Percentiles rank a stretch among this genome's conserved stretches.
Conservation (phyloP, 1,284 basidiomycete species). For the Trametes hirsuta region DNA sequence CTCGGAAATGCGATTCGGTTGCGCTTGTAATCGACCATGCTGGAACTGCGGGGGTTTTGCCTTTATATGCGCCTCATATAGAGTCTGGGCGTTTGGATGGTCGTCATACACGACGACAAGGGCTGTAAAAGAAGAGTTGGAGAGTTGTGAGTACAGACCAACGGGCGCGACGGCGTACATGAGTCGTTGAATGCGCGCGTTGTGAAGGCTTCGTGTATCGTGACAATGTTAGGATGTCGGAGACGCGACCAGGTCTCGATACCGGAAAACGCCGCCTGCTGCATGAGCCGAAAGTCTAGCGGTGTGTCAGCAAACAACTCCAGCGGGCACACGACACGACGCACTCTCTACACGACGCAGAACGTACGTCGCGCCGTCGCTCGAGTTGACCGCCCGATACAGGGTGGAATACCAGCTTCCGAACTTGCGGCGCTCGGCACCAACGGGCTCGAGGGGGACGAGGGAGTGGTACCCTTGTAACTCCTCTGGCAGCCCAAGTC, state of each 20-base stretch:
- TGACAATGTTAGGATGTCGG: constrained; percentile 86
- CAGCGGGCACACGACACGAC: constrained; percentile 30
- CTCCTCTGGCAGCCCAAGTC: constrained; percentile 79
- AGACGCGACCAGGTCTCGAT: constrained; percentile 91
- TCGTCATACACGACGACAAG: constrained; percentile 94
- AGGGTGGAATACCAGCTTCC: constrained; percentile 80
- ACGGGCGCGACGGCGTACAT: constrained; percentile 56
- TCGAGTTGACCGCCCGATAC: constrained; percentile 81
- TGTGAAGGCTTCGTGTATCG: constrained; percentile 93
- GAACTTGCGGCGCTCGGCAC: constrained; percentile 66
- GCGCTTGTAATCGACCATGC: constrained; percentile 47
- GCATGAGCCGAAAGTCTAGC: constrained; percentile 81
- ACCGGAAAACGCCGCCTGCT: constrained; percentile 80
- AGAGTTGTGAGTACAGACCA: neutral
- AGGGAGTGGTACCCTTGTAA: constrained; percentile 92
- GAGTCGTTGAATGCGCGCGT: constrained; percentile 92
- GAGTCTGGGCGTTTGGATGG: constrained; percentile 83
- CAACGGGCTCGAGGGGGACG: constrained; percentile 70
- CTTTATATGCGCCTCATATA: constrained; percentile 74
- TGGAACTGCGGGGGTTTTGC: constrained; percentile 48
- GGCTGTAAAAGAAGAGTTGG: constrained; percentile 50
- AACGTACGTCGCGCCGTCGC: constrained; percentile 81
- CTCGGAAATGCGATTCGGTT: constrained; percentile 63
- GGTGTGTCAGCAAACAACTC: constrained; percentile 3
- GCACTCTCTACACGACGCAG: constrained; percentile 87